Percentiles rank a stretch among this genome's conserved stretches.
These are phyloP conservation scores for Cnidoscolus chayamansa DNA, from an alignment of 441 rosid species.

Conservation along the genomic window DNA sequence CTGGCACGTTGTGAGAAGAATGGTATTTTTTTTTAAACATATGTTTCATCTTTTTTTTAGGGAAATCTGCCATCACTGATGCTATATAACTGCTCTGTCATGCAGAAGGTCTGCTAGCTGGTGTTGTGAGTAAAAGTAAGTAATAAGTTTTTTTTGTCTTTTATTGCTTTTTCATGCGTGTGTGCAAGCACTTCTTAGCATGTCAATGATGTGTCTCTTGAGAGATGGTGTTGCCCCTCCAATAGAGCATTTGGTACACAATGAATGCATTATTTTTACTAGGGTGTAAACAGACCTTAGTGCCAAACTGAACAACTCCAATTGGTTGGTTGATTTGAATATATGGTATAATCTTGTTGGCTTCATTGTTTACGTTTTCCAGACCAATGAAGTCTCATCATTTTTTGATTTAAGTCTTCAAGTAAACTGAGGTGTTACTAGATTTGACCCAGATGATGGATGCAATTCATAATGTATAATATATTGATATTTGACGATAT, in stretches of 20 bases:
- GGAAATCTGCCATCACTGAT: constrained; percentile 17
- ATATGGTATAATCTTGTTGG: not conserved
- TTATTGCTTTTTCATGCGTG: not conserved
- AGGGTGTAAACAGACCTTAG: not conserved
- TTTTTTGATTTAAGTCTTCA: constrained; percentile 4
- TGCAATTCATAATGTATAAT: not conserved
- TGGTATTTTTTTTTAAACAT: constrained; percentile 43
- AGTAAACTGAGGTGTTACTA: not conserved
- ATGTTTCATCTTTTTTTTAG: constrained; percentile 21
- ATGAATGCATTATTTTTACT: not conserved
- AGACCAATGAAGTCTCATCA: not conserved
- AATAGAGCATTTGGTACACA: too few species aligned
- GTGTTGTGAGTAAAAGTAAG: constrained; percentile 88
- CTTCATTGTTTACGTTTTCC: not conserved
- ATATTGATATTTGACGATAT: not conserved
- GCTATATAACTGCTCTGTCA: constrained; percentile 26
- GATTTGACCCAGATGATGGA: not conserved
- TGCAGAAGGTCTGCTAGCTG: constrained; percentile 91
- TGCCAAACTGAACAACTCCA: not conserved
- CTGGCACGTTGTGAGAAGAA: constrained; percentile 80
- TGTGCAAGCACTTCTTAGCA: too few species aligned
- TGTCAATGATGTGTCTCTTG: not conserved
- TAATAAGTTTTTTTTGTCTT: constrained; percentile 23
- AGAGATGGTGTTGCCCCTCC: not conserved
- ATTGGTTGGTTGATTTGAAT: not conserved